Conservation (phyloP, 228 moss, liverwort and hornwort species). For the Sphagnum magellanicum region DNA sequence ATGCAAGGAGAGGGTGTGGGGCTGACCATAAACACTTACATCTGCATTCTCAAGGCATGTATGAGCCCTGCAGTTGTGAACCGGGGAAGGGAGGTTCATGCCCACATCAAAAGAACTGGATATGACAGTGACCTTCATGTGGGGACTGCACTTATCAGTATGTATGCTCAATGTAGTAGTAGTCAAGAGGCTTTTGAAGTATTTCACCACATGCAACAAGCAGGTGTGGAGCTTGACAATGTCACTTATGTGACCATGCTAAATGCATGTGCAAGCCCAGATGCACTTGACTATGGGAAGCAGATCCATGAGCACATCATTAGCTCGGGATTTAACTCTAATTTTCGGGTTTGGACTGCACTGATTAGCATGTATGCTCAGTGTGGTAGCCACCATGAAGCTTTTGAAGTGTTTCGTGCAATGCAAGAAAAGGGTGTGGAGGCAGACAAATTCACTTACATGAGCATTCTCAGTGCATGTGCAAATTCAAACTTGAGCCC, state of each 20-base stretch:
- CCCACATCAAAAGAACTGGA: background rate
- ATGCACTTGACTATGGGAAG: slow-evolving; percentile 21
- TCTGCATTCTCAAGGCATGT: slow-evolving; percentile 4
- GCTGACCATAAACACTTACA: background rate
- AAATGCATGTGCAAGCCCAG: slow-evolving; percentile 20
- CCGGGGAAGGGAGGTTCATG: slow-evolving; percentile 1
- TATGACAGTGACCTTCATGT: background rate
- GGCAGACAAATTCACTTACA: slow-evolving; percentile 7
- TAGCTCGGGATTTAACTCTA: slow-evolving; percentile 9
- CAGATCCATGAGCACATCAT: slow-evolving; percentile 19
- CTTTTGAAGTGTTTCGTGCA: slow-evolving; percentile 4
- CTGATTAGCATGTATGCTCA: slow-evolving; percentile 7
- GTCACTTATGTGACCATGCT: slow-evolving; percentile 33
- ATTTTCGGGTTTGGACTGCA: slow-evolving; percentile 8
- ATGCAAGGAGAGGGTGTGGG: slow-evolving; percentile 3
- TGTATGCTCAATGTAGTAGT: slow-evolving; percentile 6
- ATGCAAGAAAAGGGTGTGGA: slow-evolving; percentile 7
- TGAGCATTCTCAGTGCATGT: slow-evolving; percentile 11
- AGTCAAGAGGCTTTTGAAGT: slow-evolving; percentile 6
- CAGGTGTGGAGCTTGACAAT: slow-evolving; percentile 5
- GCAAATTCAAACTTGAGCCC: background rate
- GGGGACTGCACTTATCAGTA: slow-evolving; percentile 1
- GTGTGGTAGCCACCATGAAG: slow-evolving; percentile 4
- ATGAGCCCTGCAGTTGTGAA: background rate
- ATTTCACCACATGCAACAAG: slow-evolving; percentile 2